Conservation (phyloP, 208 protist species). For the Crithidia bombi region DNA sequence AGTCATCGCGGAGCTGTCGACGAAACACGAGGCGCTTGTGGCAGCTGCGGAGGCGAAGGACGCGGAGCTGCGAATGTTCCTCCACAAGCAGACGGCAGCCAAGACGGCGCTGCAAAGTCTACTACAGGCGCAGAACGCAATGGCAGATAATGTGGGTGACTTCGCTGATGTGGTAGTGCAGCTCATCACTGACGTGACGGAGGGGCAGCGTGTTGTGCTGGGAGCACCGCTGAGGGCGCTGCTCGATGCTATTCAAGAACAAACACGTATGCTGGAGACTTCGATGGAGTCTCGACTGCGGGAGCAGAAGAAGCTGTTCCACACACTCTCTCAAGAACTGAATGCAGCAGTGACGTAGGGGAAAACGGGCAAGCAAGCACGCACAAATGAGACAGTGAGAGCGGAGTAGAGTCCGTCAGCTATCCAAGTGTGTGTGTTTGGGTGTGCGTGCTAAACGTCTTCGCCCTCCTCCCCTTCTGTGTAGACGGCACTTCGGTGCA, state of each 20-base stretch:
- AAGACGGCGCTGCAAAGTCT: conserved; percentile 23
- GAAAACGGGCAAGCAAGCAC: not conserved
- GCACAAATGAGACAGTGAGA: no score
- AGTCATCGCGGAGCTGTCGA: conserved; percentile 24
- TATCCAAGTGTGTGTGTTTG: no score
- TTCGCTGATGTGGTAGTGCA: conserved; percentile 9
- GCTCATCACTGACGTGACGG: not conserved
- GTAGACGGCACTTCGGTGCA: no score
- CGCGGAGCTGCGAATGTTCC: conserved; percentile 14
- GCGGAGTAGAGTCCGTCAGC: no score
- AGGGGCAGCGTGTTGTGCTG: not conserved
- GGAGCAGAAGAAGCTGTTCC: conserved; percentile 27
- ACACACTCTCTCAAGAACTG: conserved; percentile 18
- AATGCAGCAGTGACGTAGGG: conserved; percentile 1
- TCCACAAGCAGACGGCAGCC: conserved; percentile 5
- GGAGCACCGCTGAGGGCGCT: not conserved
- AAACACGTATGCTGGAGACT: not conserved
- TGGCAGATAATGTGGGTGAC: conserved; percentile 18
- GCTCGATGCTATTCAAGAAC: not conserved
- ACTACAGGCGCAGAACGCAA: conserved; percentile 9
- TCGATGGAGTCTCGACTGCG: conserved; percentile 21
- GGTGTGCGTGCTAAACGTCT: no score
- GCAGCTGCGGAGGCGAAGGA: conserved; percentile 1
- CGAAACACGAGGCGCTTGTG: conserved; percentile 23
- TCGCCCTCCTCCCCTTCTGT: no score